Conservation (phyloP, 352 stramenopile genomes). For the Phytophthora idaei region DNA sequence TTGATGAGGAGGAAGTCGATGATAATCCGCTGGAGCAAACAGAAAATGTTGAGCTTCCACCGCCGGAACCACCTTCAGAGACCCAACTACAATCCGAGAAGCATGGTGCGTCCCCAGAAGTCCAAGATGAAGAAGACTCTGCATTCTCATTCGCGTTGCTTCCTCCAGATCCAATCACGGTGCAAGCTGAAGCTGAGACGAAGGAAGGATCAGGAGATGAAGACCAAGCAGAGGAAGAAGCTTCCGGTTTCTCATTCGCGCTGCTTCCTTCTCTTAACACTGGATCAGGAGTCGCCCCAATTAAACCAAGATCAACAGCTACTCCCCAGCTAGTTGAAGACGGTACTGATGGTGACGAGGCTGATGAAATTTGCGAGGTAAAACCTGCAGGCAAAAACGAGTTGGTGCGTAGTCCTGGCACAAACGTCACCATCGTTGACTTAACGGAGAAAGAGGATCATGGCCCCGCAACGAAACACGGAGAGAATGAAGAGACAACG, state of each 20-base stretch:
- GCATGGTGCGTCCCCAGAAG: background rate
- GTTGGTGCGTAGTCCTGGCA: background rate
- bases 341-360: conserved; percentile 30
- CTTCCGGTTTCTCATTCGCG: conserved; percentile 29
- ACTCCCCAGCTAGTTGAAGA: conserved; percentile 17
- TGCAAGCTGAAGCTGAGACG: conserved; percentile 1
- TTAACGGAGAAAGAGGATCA: conserved; percentile 9
- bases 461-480: background rate
- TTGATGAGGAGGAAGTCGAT: conserved; percentile 30
- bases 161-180: conserved; percentile 3
- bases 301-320: background rate
- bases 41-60: background rate
- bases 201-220: conserved; percentile 10
- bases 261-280: conserved; percentile 24
- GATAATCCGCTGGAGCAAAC: conserved; percentile 8
- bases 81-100: background rate
- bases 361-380: conserved; percentile 14
- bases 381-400: conserved; percentile 14
- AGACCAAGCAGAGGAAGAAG: conserved; percentile 20
- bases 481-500: background rate
- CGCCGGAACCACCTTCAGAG: background rate
- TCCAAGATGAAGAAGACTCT: conserved; percentile 3
- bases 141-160: conserved; percentile 30
- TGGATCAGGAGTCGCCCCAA: background rate
- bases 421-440: conserved; percentile 7